A percentile compares a stretch with the other conserved stretches of the same genome.
Conservation (phyloP, 768 basidiomycete genomes). For the Agaricus blazei region DNA sequence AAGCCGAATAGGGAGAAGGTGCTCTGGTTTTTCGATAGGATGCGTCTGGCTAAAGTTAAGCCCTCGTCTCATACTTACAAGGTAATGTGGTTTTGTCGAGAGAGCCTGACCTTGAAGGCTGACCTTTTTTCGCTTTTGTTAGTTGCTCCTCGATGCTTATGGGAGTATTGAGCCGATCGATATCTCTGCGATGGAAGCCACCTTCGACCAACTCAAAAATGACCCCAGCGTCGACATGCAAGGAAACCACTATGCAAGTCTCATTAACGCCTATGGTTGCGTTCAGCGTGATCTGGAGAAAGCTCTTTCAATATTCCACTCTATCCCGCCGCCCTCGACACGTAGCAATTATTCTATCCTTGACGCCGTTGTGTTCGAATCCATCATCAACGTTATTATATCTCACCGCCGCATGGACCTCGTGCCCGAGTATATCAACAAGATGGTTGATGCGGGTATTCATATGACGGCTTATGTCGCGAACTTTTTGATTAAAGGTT, state of each 20-base stretch:
- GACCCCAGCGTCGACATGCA: slow-evolving; percentile 39
- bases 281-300: slow-evolving; percentile 71
- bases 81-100: slow-evolving; percentile 31
- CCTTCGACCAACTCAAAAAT: slow-evolving; percentile 55
- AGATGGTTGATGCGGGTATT: slow-evolving; percentile 57
- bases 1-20: slow-evolving; percentile 80
- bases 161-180: slow-evolving; percentile 84
- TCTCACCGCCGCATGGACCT: slow-evolving; percentile 76
- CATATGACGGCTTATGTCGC: slow-evolving; percentile 95
- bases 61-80: slow-evolving; percentile 96
- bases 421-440: slow-evolving; percentile 58
- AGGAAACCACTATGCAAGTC: slow-evolving; percentile 60
- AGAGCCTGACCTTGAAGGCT: slow-evolving; percentile 4
- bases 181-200: slow-evolving; percentile 59
- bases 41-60: slow-evolving; percentile 52
- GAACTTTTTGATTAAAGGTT: slow-evolving; percentile 77
- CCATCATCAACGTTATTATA: slow-evolving; percentile 82
- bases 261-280: slow-evolving; percentile 88
- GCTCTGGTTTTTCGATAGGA: slow-evolving; percentile 66
- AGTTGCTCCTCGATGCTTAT: slow-evolving; percentile 88
- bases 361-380: slow-evolving; percentile 87
- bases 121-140: background rate
- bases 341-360: slow-evolving; percentile 44
- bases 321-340: slow-evolving; percentile 45
- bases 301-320: slow-evolving; percentile 74